Evolutionary conservation across 2,329 filamentous ascomycete species (phyloP).

Genomic region (Neofusicoccum parvum): DNA sequence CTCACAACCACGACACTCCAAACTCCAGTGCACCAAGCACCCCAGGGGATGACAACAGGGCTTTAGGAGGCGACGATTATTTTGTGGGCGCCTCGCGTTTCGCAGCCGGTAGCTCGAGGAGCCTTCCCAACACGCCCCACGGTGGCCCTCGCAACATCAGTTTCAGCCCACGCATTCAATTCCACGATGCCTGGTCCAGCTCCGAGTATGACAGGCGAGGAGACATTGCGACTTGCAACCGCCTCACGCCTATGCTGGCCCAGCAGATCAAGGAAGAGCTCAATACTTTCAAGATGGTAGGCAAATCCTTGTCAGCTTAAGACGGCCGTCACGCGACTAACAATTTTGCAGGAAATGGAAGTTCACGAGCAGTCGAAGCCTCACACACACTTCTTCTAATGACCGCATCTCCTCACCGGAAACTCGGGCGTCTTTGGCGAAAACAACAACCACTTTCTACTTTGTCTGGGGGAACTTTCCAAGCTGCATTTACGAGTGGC

Average conservation of each 20-base stretch:
- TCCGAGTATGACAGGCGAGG: conserved; percentile 95
- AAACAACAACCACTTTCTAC: conserved; percentile 26
- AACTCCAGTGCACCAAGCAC: conserved; percentile 86
- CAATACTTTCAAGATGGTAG: conserved; percentile 98
- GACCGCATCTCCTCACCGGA: conserved; percentile 44
- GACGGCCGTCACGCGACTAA: conserved; percentile 40
- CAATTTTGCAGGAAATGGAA: conserved; percentile 85
- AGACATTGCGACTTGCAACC: conserved; percentile 96
- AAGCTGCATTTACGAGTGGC: conserved; percentile 45
- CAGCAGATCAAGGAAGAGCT: conserved; percentile 99
- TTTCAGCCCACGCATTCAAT: conserved; percentile 92
- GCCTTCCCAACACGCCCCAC: conserved; percentile 76
- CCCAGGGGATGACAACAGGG: conserved; percentile 70
- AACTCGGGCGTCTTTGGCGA: conserved; percentile 45
- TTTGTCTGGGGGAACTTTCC: conserved; percentile 33
- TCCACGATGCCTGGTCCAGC: conserved; percentile 94
- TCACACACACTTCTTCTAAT: conserved; percentile 99
- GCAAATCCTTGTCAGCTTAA: too few species aligned
- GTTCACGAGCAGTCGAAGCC: conserved; percentile 98
- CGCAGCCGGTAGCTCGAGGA: conserved; percentile 71
- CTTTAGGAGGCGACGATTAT: conserved; percentile 81
- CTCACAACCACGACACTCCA: conserved; percentile 69
- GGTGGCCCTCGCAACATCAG: conserved; percentile 63
- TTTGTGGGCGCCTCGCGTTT: conserved; percentile 78
- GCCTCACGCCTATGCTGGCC: conserved; percentile 91